Evolutionary conservation across 106 monocot genomes (phyloP).

Genomic region (Allium sativum): DNA sequence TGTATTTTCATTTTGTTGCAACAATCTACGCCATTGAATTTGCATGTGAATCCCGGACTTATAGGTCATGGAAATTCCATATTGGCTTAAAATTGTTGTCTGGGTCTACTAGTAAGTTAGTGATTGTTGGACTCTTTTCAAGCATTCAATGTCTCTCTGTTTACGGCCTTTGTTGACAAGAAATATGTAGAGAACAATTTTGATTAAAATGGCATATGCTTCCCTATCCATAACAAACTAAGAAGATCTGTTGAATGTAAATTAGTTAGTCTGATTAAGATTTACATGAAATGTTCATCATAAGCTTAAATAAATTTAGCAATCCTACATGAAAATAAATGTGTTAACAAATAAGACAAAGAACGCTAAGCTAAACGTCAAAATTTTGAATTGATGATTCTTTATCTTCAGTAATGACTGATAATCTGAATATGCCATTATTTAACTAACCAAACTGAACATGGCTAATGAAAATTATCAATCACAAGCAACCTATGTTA

Average conservation of each 20-base stretch:
- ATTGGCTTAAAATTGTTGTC: conserved; percentile 13
- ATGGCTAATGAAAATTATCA: no score
- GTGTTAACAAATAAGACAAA: no score
- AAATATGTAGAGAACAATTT: conserved; percentile 23
- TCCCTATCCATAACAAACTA: conserved; percentile 8
- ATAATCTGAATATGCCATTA: no score
- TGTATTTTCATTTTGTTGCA: conserved; percentile 77
- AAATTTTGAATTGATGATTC: no score
- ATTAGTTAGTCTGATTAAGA: background rate
- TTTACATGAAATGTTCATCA: background rate
- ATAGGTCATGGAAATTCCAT: conserved; percentile 63
- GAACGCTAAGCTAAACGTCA: no score
- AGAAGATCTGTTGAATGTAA: background rate
- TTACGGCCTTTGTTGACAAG: conserved; percentile 22
- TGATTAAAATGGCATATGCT: conserved; percentile 7
- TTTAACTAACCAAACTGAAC: no score
- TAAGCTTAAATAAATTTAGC: background rate
- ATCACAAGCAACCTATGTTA: no score
- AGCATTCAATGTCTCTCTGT: conserved; percentile 45
- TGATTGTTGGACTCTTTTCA: conserved; percentile 41
- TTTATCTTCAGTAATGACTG: no score
- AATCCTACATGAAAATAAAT: no score
- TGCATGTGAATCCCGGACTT: conserved; percentile 48
- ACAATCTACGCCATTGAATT: conserved; percentile 76
- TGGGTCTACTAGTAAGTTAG: conserved; percentile 67